phyloP scores from a whole-genome alignment of 139 green algal species.

The Volvox africanus region DNA sequence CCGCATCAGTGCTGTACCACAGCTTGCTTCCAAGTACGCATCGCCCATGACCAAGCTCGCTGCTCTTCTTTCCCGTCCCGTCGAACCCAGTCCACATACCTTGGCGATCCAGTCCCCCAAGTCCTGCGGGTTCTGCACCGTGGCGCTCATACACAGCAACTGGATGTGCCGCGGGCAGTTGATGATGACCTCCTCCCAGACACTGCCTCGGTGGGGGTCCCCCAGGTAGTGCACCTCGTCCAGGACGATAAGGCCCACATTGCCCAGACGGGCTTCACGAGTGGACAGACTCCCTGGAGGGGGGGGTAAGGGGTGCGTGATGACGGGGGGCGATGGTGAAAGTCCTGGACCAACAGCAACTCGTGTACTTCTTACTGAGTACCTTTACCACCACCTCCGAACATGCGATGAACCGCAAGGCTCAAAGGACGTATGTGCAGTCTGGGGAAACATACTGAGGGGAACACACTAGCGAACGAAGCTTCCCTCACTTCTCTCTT shows the following conservation, averaged over 20 bases:
- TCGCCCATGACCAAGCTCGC: too few species aligned
- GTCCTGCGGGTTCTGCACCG: constrained; percentile 93
- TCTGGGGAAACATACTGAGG: too few species aligned
- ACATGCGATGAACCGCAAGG: too few species aligned
- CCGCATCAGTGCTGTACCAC: too few species aligned
- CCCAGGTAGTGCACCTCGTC: constrained; percentile 95
- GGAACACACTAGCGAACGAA: too few species aligned
- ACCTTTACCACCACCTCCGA: too few species aligned
- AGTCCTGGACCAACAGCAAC: too few species aligned
- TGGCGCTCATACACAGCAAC: constrained; percentile 95
- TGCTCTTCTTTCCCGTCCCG: neutral
- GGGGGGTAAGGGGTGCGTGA: neutral
- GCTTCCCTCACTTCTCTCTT: too few species aligned
- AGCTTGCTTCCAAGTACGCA: too few species aligned
- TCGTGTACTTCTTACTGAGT: too few species aligned
- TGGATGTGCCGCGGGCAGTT: constrained; percentile 91
- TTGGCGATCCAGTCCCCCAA: constrained; percentile 93
- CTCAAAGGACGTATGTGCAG: too few species aligned
- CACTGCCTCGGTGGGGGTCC: constrained; percentile 82
- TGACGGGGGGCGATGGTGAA: neutral
- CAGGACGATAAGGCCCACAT: constrained; percentile 93
- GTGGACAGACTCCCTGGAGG: constrained; percentile 44
- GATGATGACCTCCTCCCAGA: constrained; percentile 99
- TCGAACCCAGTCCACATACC: constrained; percentile 54
- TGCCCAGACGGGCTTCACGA: constrained; percentile 73